These are phyloP conservation scores for Novymonas esmeraldas DNA, from an alignment of 208 protist species.

Conservation along the genomic window DNA sequence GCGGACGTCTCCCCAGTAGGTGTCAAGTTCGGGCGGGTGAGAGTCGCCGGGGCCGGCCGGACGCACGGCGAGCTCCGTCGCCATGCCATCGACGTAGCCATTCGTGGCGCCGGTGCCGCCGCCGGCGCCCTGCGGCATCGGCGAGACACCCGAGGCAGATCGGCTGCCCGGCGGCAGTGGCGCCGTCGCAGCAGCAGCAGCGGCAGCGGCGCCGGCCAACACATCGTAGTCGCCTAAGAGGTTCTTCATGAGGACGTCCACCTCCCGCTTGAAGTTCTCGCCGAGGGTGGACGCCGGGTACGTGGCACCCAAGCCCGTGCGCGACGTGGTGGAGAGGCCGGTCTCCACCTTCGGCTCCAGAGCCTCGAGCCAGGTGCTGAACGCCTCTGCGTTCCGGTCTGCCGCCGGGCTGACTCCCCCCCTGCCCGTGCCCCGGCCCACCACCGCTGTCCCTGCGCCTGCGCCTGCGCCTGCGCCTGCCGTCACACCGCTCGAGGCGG, in stretches of 20 bases:
- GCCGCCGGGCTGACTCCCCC: background rate
- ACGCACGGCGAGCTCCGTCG: too few relatives aligned
- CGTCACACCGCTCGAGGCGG: background rate
- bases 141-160: background rate
- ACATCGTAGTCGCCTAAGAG: constrained; percentile 29
- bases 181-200: background rate
- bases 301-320: background rate
- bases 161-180: background rate
- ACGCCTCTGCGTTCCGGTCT: constrained; percentile 28
- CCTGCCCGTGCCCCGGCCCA: background rate
- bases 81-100: too few relatives aligned
- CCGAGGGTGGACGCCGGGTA: constrained; percentile 3
- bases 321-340: background rate
- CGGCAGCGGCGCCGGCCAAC: background rate
- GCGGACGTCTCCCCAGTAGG: constrained; percentile 16
- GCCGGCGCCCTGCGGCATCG: background rate
- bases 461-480: background rate
- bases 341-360: constrained; percentile 14
- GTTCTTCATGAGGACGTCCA: constrained; percentile 43
- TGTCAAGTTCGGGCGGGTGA: constrained; percentile 18
- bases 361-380: constrained; percentile 31
- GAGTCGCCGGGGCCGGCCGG: background rate
- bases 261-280: constrained; percentile 42
- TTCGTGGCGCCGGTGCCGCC: too few relatives aligned
- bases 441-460: background rate